These are phyloP conservation scores for Oxyria digyna DNA, from an alignment of 148 eudicot genomes.

Conservation along the genomic window DNA sequence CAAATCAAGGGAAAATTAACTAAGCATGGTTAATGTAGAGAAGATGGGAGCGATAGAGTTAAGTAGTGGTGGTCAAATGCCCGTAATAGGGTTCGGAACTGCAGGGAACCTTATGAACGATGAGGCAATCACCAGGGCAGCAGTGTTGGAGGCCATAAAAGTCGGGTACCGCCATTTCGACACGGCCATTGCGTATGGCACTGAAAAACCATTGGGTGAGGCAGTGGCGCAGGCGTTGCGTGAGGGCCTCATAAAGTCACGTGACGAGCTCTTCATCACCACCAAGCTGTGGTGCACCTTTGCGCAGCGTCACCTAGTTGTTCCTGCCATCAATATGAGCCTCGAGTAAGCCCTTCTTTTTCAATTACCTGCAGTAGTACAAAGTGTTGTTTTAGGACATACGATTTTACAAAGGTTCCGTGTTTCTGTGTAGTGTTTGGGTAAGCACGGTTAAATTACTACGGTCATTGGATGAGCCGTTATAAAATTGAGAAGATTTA, in stretches of 20 bases:
- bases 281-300: slow-evolving; percentile 44
- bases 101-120: neutral
- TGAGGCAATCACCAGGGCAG: slow-evolving; percentile 7
- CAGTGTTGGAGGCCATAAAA: slow-evolving; percentile 18
- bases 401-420: no score
- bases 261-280: slow-evolving; percentile 39
- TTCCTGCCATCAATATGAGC: slow-evolving; percentile 25
- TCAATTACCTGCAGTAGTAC: no score
- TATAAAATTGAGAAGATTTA: no score
- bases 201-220: slow-evolving; percentile 32
- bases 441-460: no score
- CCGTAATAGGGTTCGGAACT: slow-evolving; percentile 22
- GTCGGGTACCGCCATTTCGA: slow-evolving; percentile 32
- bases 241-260: slow-evolving; percentile 23
- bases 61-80: no score
- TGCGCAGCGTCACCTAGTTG: slow-evolving; percentile 25
- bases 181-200: slow-evolving; percentile 19
- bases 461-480: no score
- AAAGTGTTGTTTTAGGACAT: no score
- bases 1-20: no score
- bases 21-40: no score
- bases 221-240: slow-evolving; percentile 28
- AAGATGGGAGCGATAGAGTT: no score
- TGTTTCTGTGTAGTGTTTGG: no score
- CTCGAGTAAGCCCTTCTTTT: slow-evolving; percentile 27